A percentile compares a stretch with the other conserved stretches of the same genome.
These are phyloP conservation scores for Knoxdaviesia proteae DNA, from an alignment of 2,329 filamentous ascomycete genomes.

Conservation along the genomic window DNA sequence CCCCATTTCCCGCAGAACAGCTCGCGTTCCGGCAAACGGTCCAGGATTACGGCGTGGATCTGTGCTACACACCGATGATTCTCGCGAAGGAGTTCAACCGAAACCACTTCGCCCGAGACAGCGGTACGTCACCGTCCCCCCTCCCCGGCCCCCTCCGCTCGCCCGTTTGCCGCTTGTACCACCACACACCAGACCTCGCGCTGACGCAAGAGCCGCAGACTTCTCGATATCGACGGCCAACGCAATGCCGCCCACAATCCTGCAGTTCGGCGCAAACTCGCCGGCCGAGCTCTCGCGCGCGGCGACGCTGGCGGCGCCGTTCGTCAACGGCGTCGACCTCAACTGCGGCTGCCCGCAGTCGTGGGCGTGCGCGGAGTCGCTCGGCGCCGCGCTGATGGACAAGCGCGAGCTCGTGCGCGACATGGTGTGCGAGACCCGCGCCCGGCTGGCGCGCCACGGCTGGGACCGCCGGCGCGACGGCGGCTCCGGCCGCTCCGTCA, in stretches of 20 bases:
- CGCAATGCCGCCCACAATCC: slow-evolving; percentile 36
- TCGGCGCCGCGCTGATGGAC: slow-evolving; percentile 51
- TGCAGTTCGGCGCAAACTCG: slow-evolving; percentile 45
- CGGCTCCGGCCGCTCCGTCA: slow-evolving; percentile 33
- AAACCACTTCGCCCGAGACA: slow-evolving; percentile 35
- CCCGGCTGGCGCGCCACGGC: slow-evolving; percentile 26
- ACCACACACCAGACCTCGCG: not conserved
- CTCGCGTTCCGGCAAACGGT: slow-evolving; percentile 50
- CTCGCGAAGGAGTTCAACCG: slow-evolving; percentile 49
- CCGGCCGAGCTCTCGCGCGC: slow-evolving; percentile 41
- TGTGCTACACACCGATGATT: slow-evolving; percentile 56
- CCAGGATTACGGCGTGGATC: slow-evolving; percentile 40
- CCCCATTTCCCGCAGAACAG: slow-evolving; percentile 13
- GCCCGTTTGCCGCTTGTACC: not conserved
- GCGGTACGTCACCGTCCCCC: slow-evolving; percentile 18
- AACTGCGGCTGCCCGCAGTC: slow-evolving; percentile 57
- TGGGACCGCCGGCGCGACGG: slow-evolving; percentile 26
- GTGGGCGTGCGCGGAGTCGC: slow-evolving; percentile 47
- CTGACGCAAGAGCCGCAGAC: slow-evolving; percentile 18
- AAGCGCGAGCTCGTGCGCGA: slow-evolving; percentile 41
- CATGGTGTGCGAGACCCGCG: slow-evolving; percentile 39
- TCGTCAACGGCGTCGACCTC: slow-evolving; percentile 42
- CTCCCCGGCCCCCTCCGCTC: not conserved
- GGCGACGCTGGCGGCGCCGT: slow-evolving; percentile 38
- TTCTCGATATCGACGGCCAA: slow-evolving; percentile 35